phyloP scores from a whole-genome alignment of 331 rosid species.

The Acacia pycnantha region DNA sequence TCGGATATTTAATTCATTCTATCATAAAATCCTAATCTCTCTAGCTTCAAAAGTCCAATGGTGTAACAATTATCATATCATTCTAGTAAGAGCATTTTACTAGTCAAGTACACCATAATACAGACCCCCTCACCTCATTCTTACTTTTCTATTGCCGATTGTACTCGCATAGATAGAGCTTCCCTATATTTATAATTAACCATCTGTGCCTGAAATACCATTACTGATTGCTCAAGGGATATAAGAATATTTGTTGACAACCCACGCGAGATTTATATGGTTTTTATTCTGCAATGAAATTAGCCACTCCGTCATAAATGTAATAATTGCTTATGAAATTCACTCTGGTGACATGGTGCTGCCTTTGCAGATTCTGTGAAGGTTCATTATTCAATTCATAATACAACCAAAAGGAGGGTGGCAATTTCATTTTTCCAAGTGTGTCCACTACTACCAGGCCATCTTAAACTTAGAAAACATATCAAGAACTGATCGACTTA shows the following conservation, averaged over 20 bases:
- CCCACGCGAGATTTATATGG: slow-evolving; percentile 16
- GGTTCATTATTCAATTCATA: neutral
- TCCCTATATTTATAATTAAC: neutral
- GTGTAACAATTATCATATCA: neutral
- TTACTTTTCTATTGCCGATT: neutral
- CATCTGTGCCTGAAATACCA: slow-evolving; percentile 7
- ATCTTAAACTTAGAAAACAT: neutral
- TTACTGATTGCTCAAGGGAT: slow-evolving; percentile 24
- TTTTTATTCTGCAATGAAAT: slow-evolving; percentile 24
- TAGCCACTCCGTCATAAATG: neutral
- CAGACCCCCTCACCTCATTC: slow-evolving; percentile 2
- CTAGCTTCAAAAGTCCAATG: slow-evolving; percentile 15
- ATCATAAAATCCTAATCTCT: slow-evolving; percentile 10
- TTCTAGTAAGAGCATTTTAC: slow-evolving; percentile 6
- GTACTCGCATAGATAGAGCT: neutral
- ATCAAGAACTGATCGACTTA: neutral
- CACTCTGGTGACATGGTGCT: slow-evolving; percentile 2
- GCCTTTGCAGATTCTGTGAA: neutral
- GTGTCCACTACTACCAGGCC: neutral
- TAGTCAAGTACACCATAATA: neutral
- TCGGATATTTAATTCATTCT: slow-evolving; percentile 14
- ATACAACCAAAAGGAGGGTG: slow-evolving; percentile 9
- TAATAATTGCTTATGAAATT: neutral
- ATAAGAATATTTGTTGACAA: neutral
- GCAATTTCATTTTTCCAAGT: slow-evolving; percentile 13